Evolutionary conservation across 2,329 filamentous ascomycete species (phyloP).

Genomic region (Pseudogymnoascus sp.): DNA sequence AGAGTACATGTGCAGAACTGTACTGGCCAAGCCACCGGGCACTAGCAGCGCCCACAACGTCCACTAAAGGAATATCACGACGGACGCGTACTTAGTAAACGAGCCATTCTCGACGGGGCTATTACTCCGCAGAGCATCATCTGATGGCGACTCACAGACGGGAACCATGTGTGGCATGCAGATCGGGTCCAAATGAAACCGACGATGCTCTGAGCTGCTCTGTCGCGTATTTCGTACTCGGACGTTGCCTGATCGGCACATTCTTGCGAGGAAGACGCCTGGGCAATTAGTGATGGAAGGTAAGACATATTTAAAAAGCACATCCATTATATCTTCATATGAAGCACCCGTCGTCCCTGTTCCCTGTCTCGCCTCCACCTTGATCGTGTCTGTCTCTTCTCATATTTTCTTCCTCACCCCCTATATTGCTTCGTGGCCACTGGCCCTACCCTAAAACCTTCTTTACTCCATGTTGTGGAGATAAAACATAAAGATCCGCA

Average conservation of each 20-base stretch:
- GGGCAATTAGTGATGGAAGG: background rate
- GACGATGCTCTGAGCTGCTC: background rate
- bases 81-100: background rate
- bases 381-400: background rate
- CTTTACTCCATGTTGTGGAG: background rate
- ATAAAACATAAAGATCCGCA: background rate
- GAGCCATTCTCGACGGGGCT: constrained; percentile 6
- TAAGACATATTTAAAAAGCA: background rate
- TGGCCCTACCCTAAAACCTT: background rate
- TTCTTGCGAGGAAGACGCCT: background rate
- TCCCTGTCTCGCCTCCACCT: background rate
- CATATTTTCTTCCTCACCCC: background rate
- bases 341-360: background rate
- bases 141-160: background rate
- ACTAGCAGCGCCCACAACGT: background rate
- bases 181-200: background rate
- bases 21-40: background rate
- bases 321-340: background rate
- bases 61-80: background rate
- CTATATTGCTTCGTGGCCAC: background rate
- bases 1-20: background rate
- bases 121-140: constrained; percentile 1
- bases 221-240: background rate
- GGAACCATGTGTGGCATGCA: background rate
- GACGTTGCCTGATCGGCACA: background rate